Evolutionary conservation across 768 basidiomycete genomes (phyloP).

Genomic region (Hygrocybe coccinea): DNA sequence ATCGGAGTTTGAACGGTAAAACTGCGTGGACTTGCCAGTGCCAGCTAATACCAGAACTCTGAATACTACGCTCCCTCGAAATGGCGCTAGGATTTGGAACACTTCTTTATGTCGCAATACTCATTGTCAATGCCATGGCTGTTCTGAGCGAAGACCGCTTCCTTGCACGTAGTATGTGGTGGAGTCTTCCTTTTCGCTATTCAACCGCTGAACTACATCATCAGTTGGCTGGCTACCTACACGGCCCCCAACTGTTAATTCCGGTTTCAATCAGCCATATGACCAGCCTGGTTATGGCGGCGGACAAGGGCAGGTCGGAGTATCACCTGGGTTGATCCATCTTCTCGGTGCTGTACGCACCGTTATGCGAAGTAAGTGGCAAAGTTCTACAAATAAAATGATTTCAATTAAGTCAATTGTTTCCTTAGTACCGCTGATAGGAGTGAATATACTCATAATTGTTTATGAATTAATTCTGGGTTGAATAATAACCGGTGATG

Average conservation of each 20-base stretch:
- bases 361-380: slow-evolving; percentile 87
- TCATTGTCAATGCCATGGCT: slow-evolving; percentile 91
- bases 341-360: slow-evolving; percentile 94
- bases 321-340: slow-evolving; percentile 85
- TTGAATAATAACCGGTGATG: slow-evolving; percentile 14
- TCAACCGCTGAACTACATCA: slow-evolving; percentile 15
- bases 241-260: slow-evolving; percentile 51
- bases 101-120: slow-evolving; percentile 79
- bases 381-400: slow-evolving; percentile 4
- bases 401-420: slow-evolving; percentile 4
- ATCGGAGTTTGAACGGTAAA: neutral
- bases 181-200: neutral
- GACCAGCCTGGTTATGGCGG: slow-evolving; percentile 59
- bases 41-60: no score
- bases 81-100: slow-evolving; percentile 58
- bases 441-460: slow-evolving; percentile 80
- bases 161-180: slow-evolving; percentile 75
- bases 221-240: slow-evolving; percentile 87
- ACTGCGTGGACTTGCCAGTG: neutral
- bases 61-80: neutral
- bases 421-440: slow-evolving; percentile 82
- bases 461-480: slow-evolving; percentile 76
- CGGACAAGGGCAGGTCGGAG: slow-evolving; percentile 54
- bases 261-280: slow-evolving; percentile 61
- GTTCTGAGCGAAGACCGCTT: slow-evolving; percentile 96